phyloP scores from a whole-genome alignment of 148 eudicot genomes.

The Cornus florida region DNA sequence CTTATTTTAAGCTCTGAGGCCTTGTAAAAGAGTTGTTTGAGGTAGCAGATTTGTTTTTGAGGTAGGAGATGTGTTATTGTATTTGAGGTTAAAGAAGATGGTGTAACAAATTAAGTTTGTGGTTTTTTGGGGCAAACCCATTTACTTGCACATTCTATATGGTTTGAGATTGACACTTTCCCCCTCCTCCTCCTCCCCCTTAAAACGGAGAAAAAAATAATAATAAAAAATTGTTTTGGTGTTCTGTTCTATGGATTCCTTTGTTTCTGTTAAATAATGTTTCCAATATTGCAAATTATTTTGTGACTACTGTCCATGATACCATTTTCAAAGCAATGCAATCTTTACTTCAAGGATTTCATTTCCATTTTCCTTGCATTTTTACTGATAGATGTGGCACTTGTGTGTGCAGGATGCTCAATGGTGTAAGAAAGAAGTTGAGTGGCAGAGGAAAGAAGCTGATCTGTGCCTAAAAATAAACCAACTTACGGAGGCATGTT shows the following conservation, averaged over 20 bases:
- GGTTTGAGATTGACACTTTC: too few relatives aligned
- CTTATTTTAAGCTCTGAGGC: not conserved
- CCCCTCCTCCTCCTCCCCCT: too few relatives aligned
- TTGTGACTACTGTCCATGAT: not conserved
- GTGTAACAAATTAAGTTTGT: not conserved
- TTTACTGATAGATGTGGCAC: constrained; percentile 1
- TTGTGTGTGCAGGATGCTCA: constrained; percentile 46
- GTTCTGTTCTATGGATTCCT: too few relatives aligned
- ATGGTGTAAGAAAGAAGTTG: constrained; percentile 54
- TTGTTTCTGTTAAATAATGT: not conserved
- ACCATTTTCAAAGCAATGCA: not conserved
- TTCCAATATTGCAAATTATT: too few relatives aligned
- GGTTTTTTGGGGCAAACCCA: too few relatives aligned
- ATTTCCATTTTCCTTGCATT: not conserved
- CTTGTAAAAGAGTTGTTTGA: not conserved
- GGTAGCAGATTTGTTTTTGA: not conserved
- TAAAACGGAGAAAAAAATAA: too few relatives aligned
- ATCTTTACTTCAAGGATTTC: not conserved
- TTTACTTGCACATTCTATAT: too few relatives aligned
- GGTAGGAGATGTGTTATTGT: not conserved
- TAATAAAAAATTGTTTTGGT: too few relatives aligned
- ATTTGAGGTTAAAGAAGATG: not conserved
- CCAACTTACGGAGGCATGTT: constrained; percentile 51
- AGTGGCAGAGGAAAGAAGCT: constrained; percentile 60
- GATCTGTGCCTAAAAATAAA: constrained; percentile 43